Base-by-base conservation (phyloP, 495 filamentous ascomycete genomes). In the Aspergillus coremiiformis region DNA sequence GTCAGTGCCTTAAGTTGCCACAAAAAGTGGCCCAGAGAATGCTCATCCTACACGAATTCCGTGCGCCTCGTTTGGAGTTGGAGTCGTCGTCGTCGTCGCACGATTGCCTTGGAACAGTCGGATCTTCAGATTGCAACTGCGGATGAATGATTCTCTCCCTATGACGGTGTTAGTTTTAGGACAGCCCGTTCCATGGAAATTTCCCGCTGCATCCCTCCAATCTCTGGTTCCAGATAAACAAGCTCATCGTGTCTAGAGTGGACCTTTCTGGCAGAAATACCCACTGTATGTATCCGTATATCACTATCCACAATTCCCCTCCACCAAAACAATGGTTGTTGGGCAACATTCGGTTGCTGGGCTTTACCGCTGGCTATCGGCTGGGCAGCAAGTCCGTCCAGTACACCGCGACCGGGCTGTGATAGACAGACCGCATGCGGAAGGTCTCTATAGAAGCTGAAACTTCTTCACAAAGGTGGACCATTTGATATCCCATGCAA, bases 381-480 rank as follows among this genome's bases (percentile, higher is more conserved):
- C 67, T 70, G 69, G 69, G 69, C 69, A 72, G 66, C 69, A 67
- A 72, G 61, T 57, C 50, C 58, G 51, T 54, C 46, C 51, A 57
- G 49, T 57, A 55, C 46, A 22, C 58, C 52, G 54, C 58, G 39
- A 47, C 21, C 37, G 54, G 51, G 54, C 39, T 52, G 26, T 35
- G 53, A 41, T 58, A 50, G 57, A 57, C 69, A 70, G 69, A 70
- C 69, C 67, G 69, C 69, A 70, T 69, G 52, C 69, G 65, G 56
- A 15, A 30, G 43, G 19, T 27, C 17, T 46, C 5, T 9, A 20
- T 3, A 8, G 37, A 21, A 21, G 9, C 20, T 9, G 19, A 20
- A 20, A 20, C 17, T 17, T 41, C 1, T 41, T 21, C 1, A 41
- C n/a, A 20, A 20, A 19, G 11, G 17, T 21, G 1, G 1, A 9